Conservation (phyloP, 2,329 filamentous ascomycete species). For the Aspergillus floridensis region DNA sequence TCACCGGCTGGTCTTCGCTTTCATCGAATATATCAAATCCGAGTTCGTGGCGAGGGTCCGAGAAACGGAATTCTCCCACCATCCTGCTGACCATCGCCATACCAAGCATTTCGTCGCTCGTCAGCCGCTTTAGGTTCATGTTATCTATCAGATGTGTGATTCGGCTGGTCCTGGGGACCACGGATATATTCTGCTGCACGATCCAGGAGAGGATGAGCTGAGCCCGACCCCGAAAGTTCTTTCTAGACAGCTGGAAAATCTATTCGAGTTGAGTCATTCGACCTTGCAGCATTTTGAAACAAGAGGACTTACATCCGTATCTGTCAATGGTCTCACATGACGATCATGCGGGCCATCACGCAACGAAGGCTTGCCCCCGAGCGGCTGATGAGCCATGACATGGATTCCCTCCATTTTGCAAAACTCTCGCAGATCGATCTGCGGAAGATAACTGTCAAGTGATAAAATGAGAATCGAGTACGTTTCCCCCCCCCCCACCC, state of each 20-base stretch:
- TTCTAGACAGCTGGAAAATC: neutral
- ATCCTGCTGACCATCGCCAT: neutral
- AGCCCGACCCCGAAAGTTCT: neutral
- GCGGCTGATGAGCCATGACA: constrained; percentile 1
- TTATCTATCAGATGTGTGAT: neutral
- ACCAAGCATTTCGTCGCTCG: neutral
- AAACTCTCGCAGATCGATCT: neutral
- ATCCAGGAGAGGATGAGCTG: neutral
- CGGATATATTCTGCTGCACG: neutral
- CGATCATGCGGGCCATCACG: too few species aligned
- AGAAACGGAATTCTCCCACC: neutral
- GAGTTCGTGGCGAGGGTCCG: neutral
- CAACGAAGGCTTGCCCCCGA: neutral
- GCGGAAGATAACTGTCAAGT: neutral
- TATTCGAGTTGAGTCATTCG: neutral
- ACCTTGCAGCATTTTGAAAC: neutral
- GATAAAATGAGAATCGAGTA: neutral
- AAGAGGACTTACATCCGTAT: neutral
- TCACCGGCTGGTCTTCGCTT: neutral
- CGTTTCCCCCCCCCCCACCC: neutral
- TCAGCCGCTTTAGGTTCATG: neutral
- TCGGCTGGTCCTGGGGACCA: neutral
- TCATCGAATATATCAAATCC: neutral
- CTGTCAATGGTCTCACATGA: neutral
- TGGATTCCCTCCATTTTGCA: neutral